phyloP scores from a whole-genome alignment of 345 rosid species.

The Populus euphratica region DNA sequence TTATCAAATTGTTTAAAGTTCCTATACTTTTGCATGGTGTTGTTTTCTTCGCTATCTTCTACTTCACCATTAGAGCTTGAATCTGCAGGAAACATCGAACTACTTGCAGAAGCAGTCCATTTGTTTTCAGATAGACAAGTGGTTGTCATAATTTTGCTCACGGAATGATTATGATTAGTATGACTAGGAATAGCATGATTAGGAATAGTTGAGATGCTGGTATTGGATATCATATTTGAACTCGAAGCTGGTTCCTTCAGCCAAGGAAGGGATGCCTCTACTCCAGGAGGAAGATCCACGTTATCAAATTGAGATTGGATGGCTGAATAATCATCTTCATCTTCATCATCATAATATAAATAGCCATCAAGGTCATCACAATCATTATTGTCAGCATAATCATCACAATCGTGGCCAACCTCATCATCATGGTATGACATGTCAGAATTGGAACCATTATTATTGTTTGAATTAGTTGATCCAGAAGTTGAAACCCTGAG shows the following conservation, averaged over 20 bases:
- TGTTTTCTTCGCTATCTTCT: conserved; percentile 17
- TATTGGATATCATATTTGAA: conserved; percentile 6
- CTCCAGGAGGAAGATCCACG: conserved; percentile 58
- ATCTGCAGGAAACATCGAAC: conserved; percentile 24
- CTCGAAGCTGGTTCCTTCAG: conserved; percentile 27
- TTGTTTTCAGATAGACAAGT: conserved; percentile 11
- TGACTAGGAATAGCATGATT: background rate
- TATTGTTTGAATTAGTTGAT: conserved; percentile 23
- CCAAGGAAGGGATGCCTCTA: conserved; percentile 51
- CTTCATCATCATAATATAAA: conserved; percentile 32
- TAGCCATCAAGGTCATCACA: conserved; percentile 27
- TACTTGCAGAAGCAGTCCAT: conserved; percentile 20
- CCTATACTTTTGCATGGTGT: conserved; percentile 12
- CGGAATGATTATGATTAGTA: background rate
- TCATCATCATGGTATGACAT: conserved; percentile 29
- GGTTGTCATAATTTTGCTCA: conserved; percentile 13
- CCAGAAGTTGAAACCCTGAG: conserved; percentile 30
- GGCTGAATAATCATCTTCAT: conserved; percentile 35
- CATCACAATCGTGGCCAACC: conserved; percentile 4
- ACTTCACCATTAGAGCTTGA: conserved; percentile 26
- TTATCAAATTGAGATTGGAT: conserved; percentile 47
- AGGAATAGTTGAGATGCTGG: conserved; percentile 10
- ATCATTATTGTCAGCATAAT: conserved; percentile 24
- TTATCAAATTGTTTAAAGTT: conserved; percentile 45
- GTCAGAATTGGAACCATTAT: conserved; percentile 35